Conservation (phyloP, 2,329 filamentous ascomycete genomes). For the Hawksworthiomyces lignivorus region DNA sequence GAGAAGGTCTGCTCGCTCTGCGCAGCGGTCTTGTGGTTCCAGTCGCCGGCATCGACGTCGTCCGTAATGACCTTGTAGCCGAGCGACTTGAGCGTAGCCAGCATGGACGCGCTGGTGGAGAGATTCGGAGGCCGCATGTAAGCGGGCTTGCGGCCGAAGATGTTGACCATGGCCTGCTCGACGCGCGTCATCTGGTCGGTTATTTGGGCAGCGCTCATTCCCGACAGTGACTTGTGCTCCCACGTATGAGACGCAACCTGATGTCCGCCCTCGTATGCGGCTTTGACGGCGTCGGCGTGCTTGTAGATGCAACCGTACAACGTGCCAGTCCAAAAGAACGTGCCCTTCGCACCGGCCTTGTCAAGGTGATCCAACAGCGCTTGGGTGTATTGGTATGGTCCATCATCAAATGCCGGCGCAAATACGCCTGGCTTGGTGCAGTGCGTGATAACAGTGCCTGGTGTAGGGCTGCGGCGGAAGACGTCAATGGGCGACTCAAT, state of each 20-base stretch:
- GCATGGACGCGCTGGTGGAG: slow-evolving; percentile 35
- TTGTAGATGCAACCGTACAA: slow-evolving; percentile 44
- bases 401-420: slow-evolving; percentile 47
- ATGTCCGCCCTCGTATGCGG: slow-evolving; percentile 42
- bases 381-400: slow-evolving; percentile 41
- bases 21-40: slow-evolving; percentile 43
- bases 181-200: slow-evolving; percentile 29
- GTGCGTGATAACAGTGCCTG: slow-evolving; percentile 37
- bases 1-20: slow-evolving; percentile 47
- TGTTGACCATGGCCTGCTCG: slow-evolving; percentile 43
- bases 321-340: slow-evolving; percentile 46
- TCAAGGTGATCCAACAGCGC: slow-evolving; percentile 44
- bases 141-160: slow-evolving; percentile 39
- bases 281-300: slow-evolving; percentile 44
- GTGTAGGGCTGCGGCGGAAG: slow-evolving; percentile 31
- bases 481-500: slow-evolving; percentile 28
- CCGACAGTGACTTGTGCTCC: slow-evolving; percentile 40
- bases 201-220: slow-evolving; percentile 30
- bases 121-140: slow-evolving; percentile 45
- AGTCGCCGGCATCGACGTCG: slow-evolving; percentile 55
- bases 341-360: slow-evolving; percentile 40
- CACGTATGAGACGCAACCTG: slow-evolving; percentile 48
- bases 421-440: slow-evolving; percentile 37
- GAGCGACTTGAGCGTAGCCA: slow-evolving; percentile 34
- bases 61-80: slow-evolving; percentile 55